These are phyloP conservation scores for Petunia secreta DNA, from an alignment of 257 asterid species.

Conservation along the genomic window DNA sequence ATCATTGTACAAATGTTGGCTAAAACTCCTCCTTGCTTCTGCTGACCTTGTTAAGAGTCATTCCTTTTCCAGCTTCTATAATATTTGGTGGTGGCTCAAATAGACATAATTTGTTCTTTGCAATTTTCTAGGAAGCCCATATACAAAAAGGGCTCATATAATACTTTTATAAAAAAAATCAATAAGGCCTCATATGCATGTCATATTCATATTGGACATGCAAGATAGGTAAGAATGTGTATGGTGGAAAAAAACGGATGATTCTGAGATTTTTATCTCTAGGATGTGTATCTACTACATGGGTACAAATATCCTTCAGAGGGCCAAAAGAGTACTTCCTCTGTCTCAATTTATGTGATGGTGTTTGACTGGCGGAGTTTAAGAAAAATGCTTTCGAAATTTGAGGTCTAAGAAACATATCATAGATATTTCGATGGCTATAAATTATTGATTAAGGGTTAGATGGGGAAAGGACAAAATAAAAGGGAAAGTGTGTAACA, in stretches of 20 bases:
- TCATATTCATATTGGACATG: neutral
- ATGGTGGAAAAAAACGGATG: neutral
- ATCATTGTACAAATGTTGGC: neutral
- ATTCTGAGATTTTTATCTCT: neutral
- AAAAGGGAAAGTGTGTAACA: too few relatives aligned
- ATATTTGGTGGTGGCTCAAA: neutral
- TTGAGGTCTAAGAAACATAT: too few relatives aligned
- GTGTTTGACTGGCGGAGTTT: too few relatives aligned
- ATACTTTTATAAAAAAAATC: neutral
- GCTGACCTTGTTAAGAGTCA: neutral
- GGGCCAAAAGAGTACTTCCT: neutral
- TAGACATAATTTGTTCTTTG: neutral
- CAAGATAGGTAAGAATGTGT: neutral
- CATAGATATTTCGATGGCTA: too few relatives aligned
- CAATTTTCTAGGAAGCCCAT: neutral
- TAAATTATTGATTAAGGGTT: too few relatives aligned
- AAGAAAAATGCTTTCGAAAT: too few relatives aligned
- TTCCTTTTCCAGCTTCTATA: neutral
- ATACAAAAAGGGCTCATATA: neutral
- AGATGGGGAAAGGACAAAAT: too few relatives aligned
- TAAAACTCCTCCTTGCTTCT: neutral
- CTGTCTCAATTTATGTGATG: too few relatives aligned
- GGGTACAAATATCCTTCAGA: neutral
- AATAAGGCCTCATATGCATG: neutral
- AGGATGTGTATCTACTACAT: neutral